A percentile compares a stretch with the other conserved stretches of the same genome.
Conservation (phyloP, 192 early-diverging fungal species). For the Kickxella alabastrina region DNA sequence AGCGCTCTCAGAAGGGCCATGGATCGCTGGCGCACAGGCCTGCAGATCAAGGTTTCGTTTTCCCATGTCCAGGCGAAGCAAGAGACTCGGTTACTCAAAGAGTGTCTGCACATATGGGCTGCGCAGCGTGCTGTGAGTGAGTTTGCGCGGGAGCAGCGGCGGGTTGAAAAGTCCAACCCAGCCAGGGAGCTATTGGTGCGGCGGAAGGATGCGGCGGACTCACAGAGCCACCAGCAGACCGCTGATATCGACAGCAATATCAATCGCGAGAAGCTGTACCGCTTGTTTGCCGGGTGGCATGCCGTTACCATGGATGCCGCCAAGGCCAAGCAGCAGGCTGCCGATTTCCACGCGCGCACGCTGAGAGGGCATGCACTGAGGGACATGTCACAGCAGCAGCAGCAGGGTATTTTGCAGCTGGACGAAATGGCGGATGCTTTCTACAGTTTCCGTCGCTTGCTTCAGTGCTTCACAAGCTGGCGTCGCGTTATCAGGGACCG, state of each 20-base stretch:
- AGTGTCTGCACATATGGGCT: no score
- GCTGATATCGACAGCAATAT: background rate
- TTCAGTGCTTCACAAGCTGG: background rate
- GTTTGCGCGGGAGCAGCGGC: no score
- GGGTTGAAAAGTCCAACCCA: background rate
- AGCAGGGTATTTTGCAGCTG: no score
- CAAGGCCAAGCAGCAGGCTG: background rate
- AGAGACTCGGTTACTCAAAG: no score
- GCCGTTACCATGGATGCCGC: background rate
- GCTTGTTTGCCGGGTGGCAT: background rate
- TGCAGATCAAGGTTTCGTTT: no score
- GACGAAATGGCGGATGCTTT: constrained; percentile 14
- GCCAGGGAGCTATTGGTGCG: background rate
- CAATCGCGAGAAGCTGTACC: background rate
- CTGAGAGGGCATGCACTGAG: no score
- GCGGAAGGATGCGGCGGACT: background rate
- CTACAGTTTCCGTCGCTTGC: background rate
- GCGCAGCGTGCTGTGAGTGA: no score
- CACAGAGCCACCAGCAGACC: background rate
- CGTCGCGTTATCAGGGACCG: constrained; percentile 4
- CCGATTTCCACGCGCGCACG: no score
- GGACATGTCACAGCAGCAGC: no score
- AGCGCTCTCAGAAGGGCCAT: no score
- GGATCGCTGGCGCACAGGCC: no score
- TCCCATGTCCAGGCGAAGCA: no score